These are phyloP conservation scores for Trifolium subterraneum DNA, from an alignment of 306 rosid species.

Conservation along the genomic window DNA sequence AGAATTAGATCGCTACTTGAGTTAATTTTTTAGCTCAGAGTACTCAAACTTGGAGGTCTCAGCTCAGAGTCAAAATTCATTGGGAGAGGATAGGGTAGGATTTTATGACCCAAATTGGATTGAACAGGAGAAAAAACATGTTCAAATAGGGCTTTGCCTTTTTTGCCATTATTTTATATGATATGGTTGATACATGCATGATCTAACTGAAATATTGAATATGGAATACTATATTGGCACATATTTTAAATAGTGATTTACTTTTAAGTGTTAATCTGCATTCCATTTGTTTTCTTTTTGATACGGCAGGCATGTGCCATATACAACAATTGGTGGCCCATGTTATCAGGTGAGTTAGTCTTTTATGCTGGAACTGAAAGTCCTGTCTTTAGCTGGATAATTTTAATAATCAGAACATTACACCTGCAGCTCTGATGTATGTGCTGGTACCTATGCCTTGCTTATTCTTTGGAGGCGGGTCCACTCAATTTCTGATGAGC, in stretches of 20 bases:
- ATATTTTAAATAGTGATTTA: constrained; percentile 15
- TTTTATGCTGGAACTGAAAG: constrained; percentile 30
- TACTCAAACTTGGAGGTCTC: constrained; percentile 3
- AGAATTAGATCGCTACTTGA: background rate
- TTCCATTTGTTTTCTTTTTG: constrained; percentile 28
- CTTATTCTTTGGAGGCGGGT: constrained; percentile 94
- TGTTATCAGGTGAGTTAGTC: constrained; percentile 78
- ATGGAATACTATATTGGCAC: constrained; percentile 26
- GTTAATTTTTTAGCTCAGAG: constrained; percentile 4
- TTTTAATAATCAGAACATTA: constrained; percentile 21
- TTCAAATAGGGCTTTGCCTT: background rate
- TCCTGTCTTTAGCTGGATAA: constrained; percentile 21
- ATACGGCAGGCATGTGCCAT: constrained; percentile 86
- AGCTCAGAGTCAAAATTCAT: constrained; percentile 7
- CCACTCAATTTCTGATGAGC: constrained; percentile 77
- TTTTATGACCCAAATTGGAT: background rate
- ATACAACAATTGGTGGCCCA: constrained; percentile 98
- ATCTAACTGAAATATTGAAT: constrained; percentile 24
- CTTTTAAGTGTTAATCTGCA: constrained; percentile 18
- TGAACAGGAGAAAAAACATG: background rate
- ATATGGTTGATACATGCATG: constrained; percentile 6
- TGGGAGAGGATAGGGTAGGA: constrained; percentile 12
- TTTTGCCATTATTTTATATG: constrained; percentile 6
- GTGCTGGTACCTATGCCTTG: constrained; percentile 95
- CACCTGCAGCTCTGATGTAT: constrained; percentile 89